Evolutionary conservation across 805 yeast species (phyloP).

Genomic region (Candida manassasensis): DNA sequence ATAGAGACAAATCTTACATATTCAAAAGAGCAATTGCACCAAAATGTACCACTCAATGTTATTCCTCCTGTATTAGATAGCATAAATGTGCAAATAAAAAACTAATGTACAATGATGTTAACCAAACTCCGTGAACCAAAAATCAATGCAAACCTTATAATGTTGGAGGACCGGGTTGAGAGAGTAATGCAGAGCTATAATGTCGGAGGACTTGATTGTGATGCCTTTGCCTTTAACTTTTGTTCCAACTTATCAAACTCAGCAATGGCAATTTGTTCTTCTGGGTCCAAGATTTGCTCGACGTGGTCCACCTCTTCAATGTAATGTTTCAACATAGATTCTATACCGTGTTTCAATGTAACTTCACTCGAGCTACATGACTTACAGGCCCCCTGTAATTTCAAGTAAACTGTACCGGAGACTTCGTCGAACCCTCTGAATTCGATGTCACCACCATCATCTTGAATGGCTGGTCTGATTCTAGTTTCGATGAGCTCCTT

Average conservation of each 20-base stretch:
- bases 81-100: slow-evolving; percentile 1
- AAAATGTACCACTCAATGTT: too few species aligned
- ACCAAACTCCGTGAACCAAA: too few species aligned
- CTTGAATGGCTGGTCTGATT: slow-evolving; percentile 70
- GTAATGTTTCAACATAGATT: slow-evolving; percentile 65
- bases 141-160: too few species aligned
- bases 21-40: too few species aligned
- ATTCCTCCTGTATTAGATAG: slow-evolving; percentile 1
- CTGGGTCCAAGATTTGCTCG: slow-evolving; percentile 65
- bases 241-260: slow-evolving; percentile 84
- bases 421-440: slow-evolving; percentile 53
- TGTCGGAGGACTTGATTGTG: slow-evolving; percentile 23
- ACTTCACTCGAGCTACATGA: slow-evolving; percentile 66
- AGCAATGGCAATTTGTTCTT: slow-evolving; percentile 70
- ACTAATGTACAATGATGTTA: not conserved
- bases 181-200: slow-evolving; percentile 8
- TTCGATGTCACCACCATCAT: slow-evolving; percentile 73
- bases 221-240: slow-evolving; percentile 19
- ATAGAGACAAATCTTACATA: too few species aligned
- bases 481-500: slow-evolving; percentile 66
- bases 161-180: slow-evolving; percentile 22
- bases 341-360: slow-evolving; percentile 65
- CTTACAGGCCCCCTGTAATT: slow-evolving; percentile 66
- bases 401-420: slow-evolving; percentile 53
- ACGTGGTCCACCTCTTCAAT: slow-evolving; percentile 64